Evolutionary conservation across 2,329 filamentous ascomycete species (phyloP), one percentile per base, ranked within the genome.

Genomic region (Aspergillus novoparasiticus): DNA sequence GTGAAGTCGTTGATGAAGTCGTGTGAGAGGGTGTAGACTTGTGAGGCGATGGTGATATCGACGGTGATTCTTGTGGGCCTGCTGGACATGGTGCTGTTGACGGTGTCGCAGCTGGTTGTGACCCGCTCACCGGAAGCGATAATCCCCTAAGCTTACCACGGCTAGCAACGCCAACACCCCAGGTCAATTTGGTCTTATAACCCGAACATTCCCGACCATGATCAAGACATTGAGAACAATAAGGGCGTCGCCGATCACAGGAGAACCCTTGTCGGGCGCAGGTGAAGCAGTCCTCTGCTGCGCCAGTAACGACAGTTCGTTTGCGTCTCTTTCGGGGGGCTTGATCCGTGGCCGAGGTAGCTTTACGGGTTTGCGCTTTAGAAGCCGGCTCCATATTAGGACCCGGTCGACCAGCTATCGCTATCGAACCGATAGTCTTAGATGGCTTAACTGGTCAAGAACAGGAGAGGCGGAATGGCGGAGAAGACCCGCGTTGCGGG

Each of bases 131-230:
- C 11, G 88, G 88, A 62, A 96, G 83, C 61, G 94, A 94, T 69
- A 97, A 84, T 45, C 94, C 94, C 66, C 94, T 88, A 67, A 98
- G 88, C 83, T 98, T 98, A 75, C 94, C 94, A 73, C 94, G 89
- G 80, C 94, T 97, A 61, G 94, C 94, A 63, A 98, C 94, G 58
- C 94, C 94, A 55, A 97, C 92, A 48, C 93, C 93, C 94, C 94
- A 98, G 54, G 94, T 98, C 79, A 98, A 85, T 71, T 94, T 94
- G 19, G 94, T 98, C 82, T 96, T 96, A 84, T 98, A 98, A 64
- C 94, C 94, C 32, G 92, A 93, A 81, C 94, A 98, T 75, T 96
- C 93, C 76, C 93, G 93, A 68, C 93, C 94, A 68, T 93, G 86
- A 71, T 97, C 92, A 66, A 98, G 86, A 78, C 94, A 99, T 80